Conservation (phyloP, 257 asterid species). For the Mentha longifolia region DNA sequence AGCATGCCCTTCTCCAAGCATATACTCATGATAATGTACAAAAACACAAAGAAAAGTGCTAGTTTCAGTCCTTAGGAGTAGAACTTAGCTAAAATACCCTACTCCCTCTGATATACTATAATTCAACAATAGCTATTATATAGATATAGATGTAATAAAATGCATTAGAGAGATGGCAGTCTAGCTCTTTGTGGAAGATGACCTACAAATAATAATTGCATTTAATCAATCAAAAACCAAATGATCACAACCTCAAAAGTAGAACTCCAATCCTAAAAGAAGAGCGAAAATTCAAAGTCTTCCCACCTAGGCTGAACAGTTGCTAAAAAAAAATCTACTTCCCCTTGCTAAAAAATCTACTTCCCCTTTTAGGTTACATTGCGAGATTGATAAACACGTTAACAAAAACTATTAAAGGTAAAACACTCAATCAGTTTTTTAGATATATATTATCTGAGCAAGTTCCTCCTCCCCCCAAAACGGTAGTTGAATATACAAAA, state of each 20-base stretch:
- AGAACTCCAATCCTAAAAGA: not conserved
- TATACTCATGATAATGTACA: not conserved
- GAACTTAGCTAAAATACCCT: not conserved
- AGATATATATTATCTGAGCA: slow-evolving; percentile 7
- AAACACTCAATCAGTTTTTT: not conserved
- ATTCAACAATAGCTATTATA: not conserved
- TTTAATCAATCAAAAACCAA: not conserved
- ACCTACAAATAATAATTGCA: not conserved
- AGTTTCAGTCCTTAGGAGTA: not conserved
- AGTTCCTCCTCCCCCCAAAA: not conserved
- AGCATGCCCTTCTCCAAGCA: slow-evolving; percentile 16
- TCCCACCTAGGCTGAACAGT: slow-evolving; percentile 21
- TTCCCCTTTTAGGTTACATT: not conserved
- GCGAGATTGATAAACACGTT: not conserved
- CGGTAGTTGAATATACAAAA: not conserved
- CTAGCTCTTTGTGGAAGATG: not conserved
- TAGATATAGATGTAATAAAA: not conserved
- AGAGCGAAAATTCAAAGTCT: not conserved
- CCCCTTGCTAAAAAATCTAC: not conserved
- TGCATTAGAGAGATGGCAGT: not conserved
- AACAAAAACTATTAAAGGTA: slow-evolving; percentile 17
- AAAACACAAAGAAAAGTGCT: not conserved
- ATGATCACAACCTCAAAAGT: not conserved
- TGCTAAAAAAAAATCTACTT: slow-evolving; percentile 3
- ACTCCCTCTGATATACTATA: not conserved